A percentile compares a stretch with the other conserved stretches of the same genome.
Conservation (phyloP, 495 filamentous ascomycete species). For the Penicillium argentinense region DNA sequence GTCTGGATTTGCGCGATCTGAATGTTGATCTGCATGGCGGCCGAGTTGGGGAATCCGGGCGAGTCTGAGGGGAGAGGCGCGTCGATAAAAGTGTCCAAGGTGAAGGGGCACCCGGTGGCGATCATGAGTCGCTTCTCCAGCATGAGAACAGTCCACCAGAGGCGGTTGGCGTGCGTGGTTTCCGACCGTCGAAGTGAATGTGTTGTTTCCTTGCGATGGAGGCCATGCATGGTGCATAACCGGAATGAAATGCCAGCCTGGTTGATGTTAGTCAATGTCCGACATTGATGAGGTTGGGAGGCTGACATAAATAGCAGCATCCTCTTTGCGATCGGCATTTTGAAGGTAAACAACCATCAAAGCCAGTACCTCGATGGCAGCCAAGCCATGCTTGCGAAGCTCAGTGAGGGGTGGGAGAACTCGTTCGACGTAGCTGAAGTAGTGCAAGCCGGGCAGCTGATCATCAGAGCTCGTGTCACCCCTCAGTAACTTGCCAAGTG, state of each 20-base stretch:
- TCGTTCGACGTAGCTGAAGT: conserved; percentile 1
- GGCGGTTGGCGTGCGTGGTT: background rate
- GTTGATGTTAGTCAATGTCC: background rate
- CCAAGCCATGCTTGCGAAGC: conserved; percentile 2
- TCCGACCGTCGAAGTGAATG: conserved; percentile 7
- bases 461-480: background rate
- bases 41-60: conserved; percentile 6
- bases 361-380: conserved; percentile 5
- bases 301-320: conserved; percentile 6
- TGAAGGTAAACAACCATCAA: conserved; percentile 6
- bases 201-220: conserved; percentile 1
- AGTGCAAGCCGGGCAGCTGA: background rate
- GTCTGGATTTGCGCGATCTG: conserved; percentile 8
- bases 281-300: too few relatives aligned
- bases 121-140: conserved; percentile 7
- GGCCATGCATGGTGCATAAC: conserved; percentile 1
- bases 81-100: conserved; percentile 2
- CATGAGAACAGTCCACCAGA: conserved; percentile 11
- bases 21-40: conserved; percentile 6
- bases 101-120: background rate
- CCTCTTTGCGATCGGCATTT: conserved; percentile 5
- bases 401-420: background rate
- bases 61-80: background rate
- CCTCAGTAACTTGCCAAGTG: conserved; percentile 6
- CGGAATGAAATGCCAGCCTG: conserved; percentile 5